These are phyloP conservation scores for Kwoniella newhampshirensis DNA, from an alignment of 768 basidiomycete species.

Conservation along the genomic window DNA sequence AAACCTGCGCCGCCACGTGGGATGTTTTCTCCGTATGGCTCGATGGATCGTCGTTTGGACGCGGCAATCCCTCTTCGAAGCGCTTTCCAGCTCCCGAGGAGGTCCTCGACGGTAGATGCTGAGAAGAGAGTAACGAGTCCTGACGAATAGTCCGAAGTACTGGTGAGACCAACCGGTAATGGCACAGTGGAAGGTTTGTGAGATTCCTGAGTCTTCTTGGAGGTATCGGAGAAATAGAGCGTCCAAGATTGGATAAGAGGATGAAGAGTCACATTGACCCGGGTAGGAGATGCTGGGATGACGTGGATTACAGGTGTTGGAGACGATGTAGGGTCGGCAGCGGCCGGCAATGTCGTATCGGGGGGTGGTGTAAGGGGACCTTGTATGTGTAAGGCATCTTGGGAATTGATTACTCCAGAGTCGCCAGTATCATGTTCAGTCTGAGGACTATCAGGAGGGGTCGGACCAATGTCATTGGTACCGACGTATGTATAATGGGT, in stretches of 20 bases:
- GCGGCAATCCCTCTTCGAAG: conserved; percentile 32
- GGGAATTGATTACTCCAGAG: too few species aligned
- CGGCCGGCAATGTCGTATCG: background rate
- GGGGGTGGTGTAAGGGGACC: conserved; percentile 13
- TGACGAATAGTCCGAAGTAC: conserved; percentile 22
- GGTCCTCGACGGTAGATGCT: conserved; percentile 22
- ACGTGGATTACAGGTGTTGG: conserved; percentile 3
- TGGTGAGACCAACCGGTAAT: background rate
- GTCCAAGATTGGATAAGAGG: conserved; percentile 12
- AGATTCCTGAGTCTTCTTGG: conserved; percentile 1
- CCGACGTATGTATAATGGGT: too few species aligned
- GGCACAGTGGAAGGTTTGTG: background rate
- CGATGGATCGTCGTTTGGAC: conserved; percentile 22
- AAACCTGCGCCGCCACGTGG: conserved; percentile 19
- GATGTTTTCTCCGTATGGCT: conserved; percentile 16
- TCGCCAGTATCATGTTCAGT: too few species aligned
- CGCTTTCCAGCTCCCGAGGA: conserved; percentile 39
- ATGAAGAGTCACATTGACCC: background rate
- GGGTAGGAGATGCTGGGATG: background rate
- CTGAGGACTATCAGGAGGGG: too few species aligned
- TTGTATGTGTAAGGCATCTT: background rate
- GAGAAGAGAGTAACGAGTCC: conserved; percentile 32
- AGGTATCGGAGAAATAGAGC: conserved; percentile 15
- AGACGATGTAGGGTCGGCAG: background rate
- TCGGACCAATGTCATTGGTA: too few species aligned